A percentile compares a stretch with the other conserved stretches of the same genome.
Evolutionary conservation across 106 monocot species (phyloP).

Genomic region (Xerophyta viscosa): DNA sequence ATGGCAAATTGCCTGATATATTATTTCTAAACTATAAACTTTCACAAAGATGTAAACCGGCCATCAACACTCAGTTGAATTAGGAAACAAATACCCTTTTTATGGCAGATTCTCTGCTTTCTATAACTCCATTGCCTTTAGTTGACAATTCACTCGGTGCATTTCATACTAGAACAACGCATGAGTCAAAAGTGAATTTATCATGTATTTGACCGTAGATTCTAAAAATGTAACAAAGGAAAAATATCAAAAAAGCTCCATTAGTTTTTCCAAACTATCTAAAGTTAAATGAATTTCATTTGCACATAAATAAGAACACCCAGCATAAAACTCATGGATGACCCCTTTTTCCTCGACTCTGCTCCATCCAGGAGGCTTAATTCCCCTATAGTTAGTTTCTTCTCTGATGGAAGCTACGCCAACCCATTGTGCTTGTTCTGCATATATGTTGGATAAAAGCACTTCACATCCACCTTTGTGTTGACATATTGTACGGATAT

Average conservation of each 20-base stretch:
- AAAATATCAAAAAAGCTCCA: slow-evolving; percentile 7
- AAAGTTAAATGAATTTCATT: slow-evolving; percentile 20
- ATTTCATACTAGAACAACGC: too few species aligned
- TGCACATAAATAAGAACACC: slow-evolving; percentile 10
- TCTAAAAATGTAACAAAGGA: not conserved
- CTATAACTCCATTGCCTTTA: too few species aligned
- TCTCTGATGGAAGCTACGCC: slow-evolving; percentile 41
- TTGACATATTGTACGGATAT: slow-evolving; percentile 22
- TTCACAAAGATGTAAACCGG: too few species aligned
- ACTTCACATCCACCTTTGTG: slow-evolving; percentile 39
- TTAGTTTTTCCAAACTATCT: slow-evolving; percentile 22
- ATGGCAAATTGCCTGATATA: too few species aligned
- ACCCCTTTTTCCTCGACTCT: slow-evolving; percentile 37
- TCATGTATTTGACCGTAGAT: too few species aligned
- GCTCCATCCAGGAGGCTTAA: slow-evolving; percentile 46
- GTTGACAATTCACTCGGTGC: too few species aligned
- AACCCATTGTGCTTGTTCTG: slow-evolving; percentile 38
- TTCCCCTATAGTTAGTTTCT: slow-evolving; percentile 6
- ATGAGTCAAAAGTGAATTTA: too few species aligned
- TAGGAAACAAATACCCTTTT: too few species aligned
- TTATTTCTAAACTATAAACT: too few species aligned
- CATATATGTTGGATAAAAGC: slow-evolving; percentile 72
- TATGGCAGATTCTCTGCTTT: too few species aligned
- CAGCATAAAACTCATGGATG: slow-evolving; percentile 35
- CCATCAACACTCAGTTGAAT: too few species aligned